Evolutionary conservation across 305 asterid species (phyloP).

Genomic region (Fraxinus albicans): DNA sequence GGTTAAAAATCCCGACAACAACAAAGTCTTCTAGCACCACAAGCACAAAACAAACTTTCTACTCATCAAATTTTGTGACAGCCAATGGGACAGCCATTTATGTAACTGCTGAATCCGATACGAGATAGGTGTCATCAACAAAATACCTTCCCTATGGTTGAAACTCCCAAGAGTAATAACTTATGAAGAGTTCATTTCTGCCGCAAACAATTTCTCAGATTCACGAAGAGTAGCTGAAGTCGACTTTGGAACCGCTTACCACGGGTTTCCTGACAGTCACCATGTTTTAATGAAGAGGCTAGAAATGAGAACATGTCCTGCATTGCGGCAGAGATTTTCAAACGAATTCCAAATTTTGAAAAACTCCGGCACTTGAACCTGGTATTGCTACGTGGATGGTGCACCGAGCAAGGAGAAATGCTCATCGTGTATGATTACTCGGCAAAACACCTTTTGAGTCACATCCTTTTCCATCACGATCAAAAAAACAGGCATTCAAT

Average conservation of each 20-base stretch:
- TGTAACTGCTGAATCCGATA: slow-evolving; percentile 58
- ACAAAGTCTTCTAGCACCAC: slow-evolving; percentile 29
- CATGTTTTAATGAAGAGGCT: slow-evolving; percentile 69
- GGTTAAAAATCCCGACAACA: neutral
- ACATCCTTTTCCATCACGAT: slow-evolving; percentile 52
- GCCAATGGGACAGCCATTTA: slow-evolving; percentile 69
- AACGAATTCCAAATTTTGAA: slow-evolving; percentile 66
- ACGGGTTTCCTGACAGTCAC: slow-evolving; percentile 55
- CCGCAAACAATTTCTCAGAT: slow-evolving; percentile 74
- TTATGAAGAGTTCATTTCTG: slow-evolving; percentile 67
- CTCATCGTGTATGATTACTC: slow-evolving; percentile 85
- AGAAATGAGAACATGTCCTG: slow-evolving; percentile 95
- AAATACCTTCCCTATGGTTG: slow-evolving; percentile 47
- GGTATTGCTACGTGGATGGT: slow-evolving; percentile 90
- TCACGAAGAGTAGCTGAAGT: slow-evolving; percentile 76
- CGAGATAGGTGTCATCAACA: slow-evolving; percentile 3
- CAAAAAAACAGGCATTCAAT: slow-evolving; percentile 12
- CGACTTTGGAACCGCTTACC: slow-evolving; percentile 86
- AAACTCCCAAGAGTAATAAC: slow-evolving; percentile 76
- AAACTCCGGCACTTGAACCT: slow-evolving; percentile 80
- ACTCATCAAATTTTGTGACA: slow-evolving; percentile 50
- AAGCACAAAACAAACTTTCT: slow-evolving; percentile 29
- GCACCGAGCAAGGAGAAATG: slow-evolving; percentile 99
- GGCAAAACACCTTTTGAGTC: slow-evolving; percentile 49
- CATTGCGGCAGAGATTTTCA: slow-evolving; percentile 68